Evolutionary conservation across 140 eudicot species (phyloP).

Genomic region (Anethum foeniculum): DNA sequence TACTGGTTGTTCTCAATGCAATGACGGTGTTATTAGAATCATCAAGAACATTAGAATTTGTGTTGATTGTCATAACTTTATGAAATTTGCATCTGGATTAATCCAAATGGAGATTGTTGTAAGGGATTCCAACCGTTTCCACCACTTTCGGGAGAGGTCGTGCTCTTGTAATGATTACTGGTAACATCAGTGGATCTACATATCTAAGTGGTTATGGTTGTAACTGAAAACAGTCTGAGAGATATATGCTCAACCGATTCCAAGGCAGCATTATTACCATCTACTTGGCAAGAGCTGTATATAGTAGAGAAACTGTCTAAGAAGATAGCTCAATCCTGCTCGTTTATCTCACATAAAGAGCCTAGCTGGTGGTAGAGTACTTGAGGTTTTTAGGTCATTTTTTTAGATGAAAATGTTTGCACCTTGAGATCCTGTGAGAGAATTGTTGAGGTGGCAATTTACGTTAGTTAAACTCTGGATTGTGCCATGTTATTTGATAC

Average conservation of each 20-base stretch:
- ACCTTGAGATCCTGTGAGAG: background rate
- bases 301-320: background rate
- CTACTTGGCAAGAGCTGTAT: background rate
- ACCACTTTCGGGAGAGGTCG: conserved; percentile 42
- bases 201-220: background rate
- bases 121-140: conserved; percentile 71
- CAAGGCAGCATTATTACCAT: background rate
- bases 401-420: background rate
- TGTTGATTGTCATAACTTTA: conserved; percentile 71
- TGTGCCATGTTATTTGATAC: background rate
- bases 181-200: conserved; percentile 19
- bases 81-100: conserved; percentile 50
- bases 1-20: conserved; percentile 13
- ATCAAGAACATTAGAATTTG: conserved; percentile 79
- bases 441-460: background rate
- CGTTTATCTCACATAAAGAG: background rate
- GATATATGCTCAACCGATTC: background rate
- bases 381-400: background rate
- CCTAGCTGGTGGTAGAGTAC: background rate
- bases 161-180: conserved; percentile 85
- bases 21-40: conserved; percentile 36
- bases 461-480: background rate
- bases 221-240: background rate
- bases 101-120: conserved; percentile 53
- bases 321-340: background rate